These are phyloP conservation scores for Myochromella boudieri DNA, from an alignment of 768 basidiomycete genomes.

Conservation along the genomic window DNA sequence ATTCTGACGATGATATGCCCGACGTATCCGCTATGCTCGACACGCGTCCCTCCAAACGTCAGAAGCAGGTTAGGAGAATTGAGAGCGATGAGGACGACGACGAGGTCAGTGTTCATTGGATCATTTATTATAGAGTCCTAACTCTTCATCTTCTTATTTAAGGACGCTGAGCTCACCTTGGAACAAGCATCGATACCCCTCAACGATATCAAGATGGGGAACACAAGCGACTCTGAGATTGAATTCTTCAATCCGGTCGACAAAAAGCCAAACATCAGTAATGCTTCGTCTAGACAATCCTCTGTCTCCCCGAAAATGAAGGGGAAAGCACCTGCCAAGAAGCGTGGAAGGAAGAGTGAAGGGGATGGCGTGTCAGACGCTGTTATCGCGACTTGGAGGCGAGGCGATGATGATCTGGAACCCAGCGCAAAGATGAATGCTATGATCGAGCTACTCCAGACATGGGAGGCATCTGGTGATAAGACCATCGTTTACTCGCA, in stretches of 20 bases:
- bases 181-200: conserved; percentile 24
- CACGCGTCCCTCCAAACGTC: conserved; percentile 30
- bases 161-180: conserved; percentile 28
- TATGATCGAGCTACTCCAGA: conserved; percentile 53
- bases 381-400: conserved; percentile 53
- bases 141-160: too few species aligned
- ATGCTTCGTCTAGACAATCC: background rate
- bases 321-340: conserved; percentile 14
- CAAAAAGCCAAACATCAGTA: conserved; percentile 6
- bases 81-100: conserved; percentile 16
- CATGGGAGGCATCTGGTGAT: conserved; percentile 60
- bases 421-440: conserved; percentile 69
- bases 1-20: conserved; percentile 55
- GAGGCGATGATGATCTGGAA: conserved; percentile 61
- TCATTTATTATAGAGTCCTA: too few species aligned
- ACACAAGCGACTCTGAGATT: conserved; percentile 24
- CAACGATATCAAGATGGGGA: conserved; percentile 13
- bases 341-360: conserved; percentile 14
- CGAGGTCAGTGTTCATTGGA: conserved; percentile 1
- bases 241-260: conserved; percentile 17
- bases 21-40: conserved; percentile 43
- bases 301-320: conserved; percentile 21
- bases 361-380: conserved; percentile 37
- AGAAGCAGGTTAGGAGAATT: conserved; percentile 22
- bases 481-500: conserved; percentile 75